Evolutionary conservation across 306 rosid species (phyloP), one percentile per base, ranked within the genome.

Genomic region (Begonia masoniana): DNA sequence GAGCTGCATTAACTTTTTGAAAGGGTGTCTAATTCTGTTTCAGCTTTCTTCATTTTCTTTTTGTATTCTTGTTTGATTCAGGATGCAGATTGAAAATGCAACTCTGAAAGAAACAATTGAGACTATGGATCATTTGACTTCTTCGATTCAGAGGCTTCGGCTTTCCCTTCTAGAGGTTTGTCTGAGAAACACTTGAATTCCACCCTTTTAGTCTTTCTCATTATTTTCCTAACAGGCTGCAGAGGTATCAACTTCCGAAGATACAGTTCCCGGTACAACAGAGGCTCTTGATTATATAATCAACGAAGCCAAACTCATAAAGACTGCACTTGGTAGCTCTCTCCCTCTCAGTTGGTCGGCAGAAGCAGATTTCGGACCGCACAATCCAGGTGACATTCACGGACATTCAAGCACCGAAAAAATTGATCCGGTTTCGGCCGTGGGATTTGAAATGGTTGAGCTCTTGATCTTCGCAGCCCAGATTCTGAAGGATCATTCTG

Each of bases 371-470:
- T 61, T 15, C 41, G 74, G 67, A 51, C 49, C 57, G 51, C 45
- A 66, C 15, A 80, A 72, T 58, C 56, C 67, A 0, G 54, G 58
- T n/a, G 61, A 59, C 45, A 50, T 51, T 24, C 39, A 58, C 50
- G 74, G 68, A 69, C 75, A 74, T 50, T 26, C 69, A 59, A 49
- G 55, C 61, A 61, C 56, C 41, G 82, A 76, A 62, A 91, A 91
- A 75, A 67, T 74, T 26, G 96, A 91, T 68, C 51, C 73, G 43
- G 82, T 91, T 50, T 70, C 85, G 57, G 88, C 84, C 51, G 93
- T 87, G 9, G 99, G 99, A 66, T 75, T 91, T 66, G 93, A 91
- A 77, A 86, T 91, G 99, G 94, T 83, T 69, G 99, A 91, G 69
- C 99, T 91, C 57, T 65, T 86, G 66, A 68, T 81, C 58, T 76